Conservation (phyloP, 2,329 filamentous ascomycete genomes). For the Ophiocordyceps camponoti-rufipedis region DNA sequence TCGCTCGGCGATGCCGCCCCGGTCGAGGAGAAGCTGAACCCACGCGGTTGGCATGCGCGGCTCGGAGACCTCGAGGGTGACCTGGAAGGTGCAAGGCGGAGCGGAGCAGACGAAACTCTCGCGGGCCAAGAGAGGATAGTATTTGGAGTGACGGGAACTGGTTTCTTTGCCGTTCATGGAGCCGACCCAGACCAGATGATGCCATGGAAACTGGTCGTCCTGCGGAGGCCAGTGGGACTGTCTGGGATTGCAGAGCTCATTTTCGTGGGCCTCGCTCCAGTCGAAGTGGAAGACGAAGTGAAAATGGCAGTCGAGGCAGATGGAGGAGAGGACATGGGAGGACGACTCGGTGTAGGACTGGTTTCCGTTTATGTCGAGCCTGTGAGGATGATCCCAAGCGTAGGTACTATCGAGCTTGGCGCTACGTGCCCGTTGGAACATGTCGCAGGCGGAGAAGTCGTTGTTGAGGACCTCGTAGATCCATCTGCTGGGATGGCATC, state of each 20-base stretch:
- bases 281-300: constrained; percentile 21
- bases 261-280: constrained; percentile 12
- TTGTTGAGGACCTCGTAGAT: constrained; percentile 21
- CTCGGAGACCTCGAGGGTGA: constrained; percentile 28
- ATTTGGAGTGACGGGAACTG: constrained; percentile 11
- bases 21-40: constrained; percentile 25
- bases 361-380: constrained; percentile 20
- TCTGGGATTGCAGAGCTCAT: constrained; percentile 12
- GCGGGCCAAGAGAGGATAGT: constrained; percentile 18
- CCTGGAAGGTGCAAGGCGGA: constrained; percentile 19
- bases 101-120: constrained; percentile 24
- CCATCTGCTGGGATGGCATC: constrained; percentile 22
- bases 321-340: constrained; percentile 14
- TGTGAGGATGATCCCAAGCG: constrained; percentile 17
- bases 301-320: constrained; percentile 22
- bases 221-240: constrained; percentile 16
- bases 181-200: constrained; percentile 18
- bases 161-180: constrained; percentile 11
- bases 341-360: constrained; percentile 14
- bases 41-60: constrained; percentile 26
- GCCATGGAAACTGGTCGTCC: constrained; percentile 18
- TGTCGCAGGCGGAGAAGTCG: constrained; percentile 15
- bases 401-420: constrained; percentile 12
- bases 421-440: constrained; percentile 15
- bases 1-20: constrained; percentile 21